Evolutionary conservation across 2,329 filamentous ascomycete genomes (phyloP), one percentile per base, ranked within the genome.

Genomic region (Ceratocystis variospora): DNA sequence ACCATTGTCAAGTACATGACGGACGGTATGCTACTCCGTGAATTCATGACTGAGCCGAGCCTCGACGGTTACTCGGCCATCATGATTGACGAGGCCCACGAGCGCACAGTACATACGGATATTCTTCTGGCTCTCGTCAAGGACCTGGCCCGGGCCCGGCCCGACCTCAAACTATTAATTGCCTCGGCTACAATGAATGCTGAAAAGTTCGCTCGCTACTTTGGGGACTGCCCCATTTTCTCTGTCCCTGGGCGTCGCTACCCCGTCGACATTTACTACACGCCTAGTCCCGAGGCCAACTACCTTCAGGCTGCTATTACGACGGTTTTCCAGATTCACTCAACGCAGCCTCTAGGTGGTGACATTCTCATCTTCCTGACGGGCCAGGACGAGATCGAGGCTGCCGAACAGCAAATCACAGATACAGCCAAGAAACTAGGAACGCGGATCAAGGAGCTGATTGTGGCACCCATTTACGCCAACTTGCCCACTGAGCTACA

Each of bases 31-130:
- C 79, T 97, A 48, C 79, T 97, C 37, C 83, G 91, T 73, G 90
- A 96, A 73, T 88, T 96, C 70, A 84, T 96, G 77, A 93, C 90
- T 0, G 90, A 96, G 72, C 92, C 93, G 0, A 86, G 93, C 70
- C 78, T 97, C 5, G 83, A 85, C 1, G 85, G 85, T 17, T 97
- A 97, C 71, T 89, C 89, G 4, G 89, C 87, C 12, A 77, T 99
- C 69, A 96, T 99, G 87, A 93, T 99, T 66, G 94, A 99, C 73
- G 94, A 99, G 74, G 94, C 94, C 0, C 94, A 99, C 82, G 94
- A 99, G 74, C 82, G 94, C 70, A 96, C 90, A 0, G 82, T 97
- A 0, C 86, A 90, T 64, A 96, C 93, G 0, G 94, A 99, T 75
- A 92, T 99, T 66, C 76, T 96, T 6, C 83, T 96, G 68, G 90